Evolutionary conservation across 1,284 basidiomycete genomes (phyloP), one percentile per base, ranked within the genome.

Genomic region (Trametes polyzona): DNA sequence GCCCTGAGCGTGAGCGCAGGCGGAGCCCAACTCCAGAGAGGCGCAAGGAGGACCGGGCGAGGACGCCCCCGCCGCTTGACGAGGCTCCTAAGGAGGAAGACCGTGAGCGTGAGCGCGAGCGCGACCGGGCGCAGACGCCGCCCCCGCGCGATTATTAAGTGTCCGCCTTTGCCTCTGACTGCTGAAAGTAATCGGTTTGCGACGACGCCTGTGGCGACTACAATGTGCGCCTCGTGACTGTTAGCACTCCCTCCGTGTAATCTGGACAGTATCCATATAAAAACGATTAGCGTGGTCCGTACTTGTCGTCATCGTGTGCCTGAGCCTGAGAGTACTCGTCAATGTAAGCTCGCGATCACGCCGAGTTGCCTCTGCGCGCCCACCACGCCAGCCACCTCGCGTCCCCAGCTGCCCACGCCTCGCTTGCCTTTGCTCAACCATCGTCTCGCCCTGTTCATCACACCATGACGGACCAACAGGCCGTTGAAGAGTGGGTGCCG

Each of bases 1-100:
- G 80, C 68, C 78, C 78, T 33, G 79, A 32, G 27, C 36, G n/a
- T n/a, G n/a, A 81, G 30, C 75, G 78, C 63, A 75, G 79, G 59
- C 73, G 81, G 56, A 83, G 80, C 69, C 74, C 75, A 6, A 76
- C 78, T 16, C 82, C 82, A 5, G 79, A 81, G 39, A 76, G 76
- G 61, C 71, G 71, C 55, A 66, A 70, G 58, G 80, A 82, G 9
- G 81, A 82, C 47, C 73, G 75, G 55, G 73, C 74, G 53, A 75
- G 78, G 70, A 81, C 82, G 32, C 81, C 71, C 17, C 71, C 76
- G 32, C 71, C 69, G 37, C 75, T 76, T 30, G 68, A 71, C 47
- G 78, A 77, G 37, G 36, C 36, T 10, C 10, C 36, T 1, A 80
- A 81, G 63, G 81, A 83, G 24, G 79, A 80, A 57, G 78, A 80